These are phyloP conservation scores for Auriscalpium microsporum DNA, from an alignment of 768 basidiomycete genomes.

Conservation along the genomic window DNA sequence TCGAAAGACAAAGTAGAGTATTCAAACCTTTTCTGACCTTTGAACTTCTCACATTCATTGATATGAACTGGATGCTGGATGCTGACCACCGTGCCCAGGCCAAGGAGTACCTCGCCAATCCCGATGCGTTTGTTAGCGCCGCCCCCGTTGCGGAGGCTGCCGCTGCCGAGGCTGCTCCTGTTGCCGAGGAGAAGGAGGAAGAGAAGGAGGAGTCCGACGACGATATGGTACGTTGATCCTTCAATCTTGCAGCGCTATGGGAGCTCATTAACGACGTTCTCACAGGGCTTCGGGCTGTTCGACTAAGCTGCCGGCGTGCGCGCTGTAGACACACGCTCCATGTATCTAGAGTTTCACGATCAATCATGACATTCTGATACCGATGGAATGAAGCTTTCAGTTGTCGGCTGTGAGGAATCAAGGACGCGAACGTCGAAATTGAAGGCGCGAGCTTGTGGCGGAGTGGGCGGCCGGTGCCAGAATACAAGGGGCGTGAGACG, in stretches of 20 bases:
- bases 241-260: background rate
- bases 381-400: too few species aligned
- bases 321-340: background rate
- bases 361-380: too few species aligned
- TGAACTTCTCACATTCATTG: constrained; percentile 8
- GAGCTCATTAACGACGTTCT: constrained; percentile 3
- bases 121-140: constrained; percentile 90
- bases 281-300: constrained; percentile 89
- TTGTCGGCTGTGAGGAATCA: too few species aligned
- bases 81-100: constrained; percentile 39
- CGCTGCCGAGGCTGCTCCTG: constrained; percentile 45
- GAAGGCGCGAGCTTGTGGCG: too few species aligned
- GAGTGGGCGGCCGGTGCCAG: too few species aligned
- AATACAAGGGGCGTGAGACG: too few species aligned
- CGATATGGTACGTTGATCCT: constrained; percentile 60
- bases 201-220: constrained; percentile 82
- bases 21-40: constrained; percentile 14
- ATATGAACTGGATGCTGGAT: constrained; percentile 25
- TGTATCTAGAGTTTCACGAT: too few species aligned
- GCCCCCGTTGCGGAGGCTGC: constrained; percentile 52
- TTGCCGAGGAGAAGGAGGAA: constrained; percentile 59
- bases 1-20: constrained; percentile 33
- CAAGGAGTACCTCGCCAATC: constrained; percentile 96
- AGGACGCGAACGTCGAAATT: too few species aligned
- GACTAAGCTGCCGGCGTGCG: constrained; percentile 40